A percentile compares a stretch with the other conserved stretches of the same genome.
Evolutionary conservation across 1,284 basidiomycete genomes (phyloP).

Genomic region (Leccinum pseudoinsigne): DNA sequence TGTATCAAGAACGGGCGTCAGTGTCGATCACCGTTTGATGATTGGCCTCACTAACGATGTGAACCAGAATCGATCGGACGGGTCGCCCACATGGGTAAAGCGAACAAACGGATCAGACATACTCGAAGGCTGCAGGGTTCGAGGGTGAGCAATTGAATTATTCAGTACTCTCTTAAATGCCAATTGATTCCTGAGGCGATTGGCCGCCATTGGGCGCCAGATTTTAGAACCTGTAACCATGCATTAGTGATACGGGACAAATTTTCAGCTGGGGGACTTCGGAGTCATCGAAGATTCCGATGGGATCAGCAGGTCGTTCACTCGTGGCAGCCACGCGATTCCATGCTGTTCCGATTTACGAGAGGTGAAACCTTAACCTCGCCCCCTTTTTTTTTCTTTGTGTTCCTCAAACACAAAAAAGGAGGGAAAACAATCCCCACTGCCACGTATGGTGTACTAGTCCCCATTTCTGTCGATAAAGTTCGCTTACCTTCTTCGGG

Average conservation of each 20-base stretch:
- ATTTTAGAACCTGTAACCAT: constrained; percentile 7
- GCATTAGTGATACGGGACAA: constrained; percentile 1
- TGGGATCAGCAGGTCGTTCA: neutral
- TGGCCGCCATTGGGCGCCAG: constrained; percentile 12
- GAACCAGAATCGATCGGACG: neutral
- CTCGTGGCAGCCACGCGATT: constrained; percentile 25
- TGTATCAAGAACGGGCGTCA: constrained; percentile 14
- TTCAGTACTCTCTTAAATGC: constrained; percentile 15
- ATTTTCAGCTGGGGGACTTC: neutral
- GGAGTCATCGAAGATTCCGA: neutral
- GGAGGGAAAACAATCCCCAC: neutral
- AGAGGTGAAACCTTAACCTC: constrained; percentile 4
- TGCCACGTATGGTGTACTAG: neutral
- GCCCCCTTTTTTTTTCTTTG: constrained; percentile 8
- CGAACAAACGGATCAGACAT: constrained; percentile 13
- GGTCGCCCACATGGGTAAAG: neutral
- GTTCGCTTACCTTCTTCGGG: constrained; percentile 1
- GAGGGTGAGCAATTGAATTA: neutral
- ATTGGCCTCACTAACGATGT: constrained; percentile 16
- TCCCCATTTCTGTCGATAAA: neutral
- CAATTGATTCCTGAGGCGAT: constrained; percentile 2
- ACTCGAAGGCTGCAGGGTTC: neutral
- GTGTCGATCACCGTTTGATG: neutral
- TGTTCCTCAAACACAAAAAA: constrained; percentile 1
- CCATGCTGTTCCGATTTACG: constrained; percentile 22